phyloP scores from a whole-genome alignment of 2,329 filamentous ascomycete genomes.

The Penicillium sp. region DNA sequence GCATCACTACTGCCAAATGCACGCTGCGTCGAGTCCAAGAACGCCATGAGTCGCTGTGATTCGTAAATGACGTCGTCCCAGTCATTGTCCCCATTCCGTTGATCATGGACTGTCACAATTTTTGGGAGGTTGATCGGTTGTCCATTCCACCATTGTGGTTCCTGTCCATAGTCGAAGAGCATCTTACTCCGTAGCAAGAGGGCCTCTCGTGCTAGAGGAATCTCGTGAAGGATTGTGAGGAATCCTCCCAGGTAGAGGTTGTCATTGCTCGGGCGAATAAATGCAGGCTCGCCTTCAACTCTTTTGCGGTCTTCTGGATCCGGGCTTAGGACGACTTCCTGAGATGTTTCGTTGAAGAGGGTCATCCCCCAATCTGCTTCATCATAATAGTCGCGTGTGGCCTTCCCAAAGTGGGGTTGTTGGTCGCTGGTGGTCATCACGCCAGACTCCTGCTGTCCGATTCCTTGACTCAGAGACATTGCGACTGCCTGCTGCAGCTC shows the following conservation, averaged over 20 bases:
- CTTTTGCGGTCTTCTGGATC: constrained; percentile 54
- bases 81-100: constrained; percentile 35
- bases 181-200: constrained; percentile 53
- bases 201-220: constrained; percentile 60
- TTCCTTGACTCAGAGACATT: constrained; percentile 47
- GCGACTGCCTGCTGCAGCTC: constrained; percentile 51
- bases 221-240: constrained; percentile 63
- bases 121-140: constrained; percentile 52
- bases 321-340: constrained; percentile 59
- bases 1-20: constrained; percentile 60
- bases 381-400: constrained; percentile 58
- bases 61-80: constrained; percentile 57
- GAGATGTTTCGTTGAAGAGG: constrained; percentile 48
- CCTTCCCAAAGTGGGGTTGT: constrained; percentile 55
- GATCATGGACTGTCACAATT: constrained; percentile 50
- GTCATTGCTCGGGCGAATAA: constrained; percentile 58
- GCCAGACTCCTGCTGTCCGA: constrained; percentile 58
- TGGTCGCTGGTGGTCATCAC: constrained; percentile 43
- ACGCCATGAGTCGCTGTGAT: constrained; percentile 63
- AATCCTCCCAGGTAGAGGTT: constrained; percentile 59
- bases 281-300: constrained; percentile 53
- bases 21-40: constrained; percentile 59
- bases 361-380: constrained; percentile 59
- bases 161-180: constrained; percentile 55
- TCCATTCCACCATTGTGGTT: constrained; percentile 66